Evolutionary conservation across 1,284 basidiomycete genomes (phyloP).

Genomic region (Apiotrichum mycotoxinovorans): DNA sequence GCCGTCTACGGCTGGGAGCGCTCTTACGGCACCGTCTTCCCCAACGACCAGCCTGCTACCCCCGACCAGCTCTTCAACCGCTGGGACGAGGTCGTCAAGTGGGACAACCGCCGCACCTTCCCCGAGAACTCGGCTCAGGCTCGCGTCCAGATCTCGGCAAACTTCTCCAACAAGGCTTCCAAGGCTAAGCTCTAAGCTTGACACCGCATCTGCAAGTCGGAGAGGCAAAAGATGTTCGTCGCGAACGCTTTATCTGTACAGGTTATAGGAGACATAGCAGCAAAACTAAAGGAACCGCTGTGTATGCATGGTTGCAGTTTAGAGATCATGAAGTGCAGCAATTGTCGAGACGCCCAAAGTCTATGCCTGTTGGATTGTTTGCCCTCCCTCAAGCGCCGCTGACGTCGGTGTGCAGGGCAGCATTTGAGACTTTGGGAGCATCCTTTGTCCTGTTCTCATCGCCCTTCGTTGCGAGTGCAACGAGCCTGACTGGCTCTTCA

Average conservation of each 20-base stretch:
- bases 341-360: too few relatives aligned
- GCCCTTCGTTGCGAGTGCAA: too few relatives aligned
- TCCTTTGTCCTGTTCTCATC: too few relatives aligned
- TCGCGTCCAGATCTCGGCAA: conserved; percentile 71
- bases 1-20: conserved; percentile 93
- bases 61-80: conserved; percentile 74
- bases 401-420: too few relatives aligned
- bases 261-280: not conserved
- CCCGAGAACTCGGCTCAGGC: conserved; percentile 68
- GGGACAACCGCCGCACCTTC: conserved; percentile 75
- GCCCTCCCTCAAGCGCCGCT: too few relatives aligned
- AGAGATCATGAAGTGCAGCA: too few relatives aligned
- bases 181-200: conserved; percentile 8
- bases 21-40: conserved; percentile 66
- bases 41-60: conserved; percentile 62
- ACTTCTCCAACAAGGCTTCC: conserved; percentile 64
- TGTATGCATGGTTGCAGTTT: too few relatives aligned
- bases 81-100: conserved; percentile 77
- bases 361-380: too few relatives aligned
- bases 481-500: too few relatives aligned
- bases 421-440: too few relatives aligned
- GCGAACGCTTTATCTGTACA: not conserved
- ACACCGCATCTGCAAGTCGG: not conserved
- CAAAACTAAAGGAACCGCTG: too few relatives aligned
- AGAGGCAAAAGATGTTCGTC: too few relatives aligned